These are phyloP conservation scores for Paraconiothyrium brasiliense DNA, from an alignment of 2,329 filamentous ascomycete genomes.

Conservation along the genomic window DNA sequence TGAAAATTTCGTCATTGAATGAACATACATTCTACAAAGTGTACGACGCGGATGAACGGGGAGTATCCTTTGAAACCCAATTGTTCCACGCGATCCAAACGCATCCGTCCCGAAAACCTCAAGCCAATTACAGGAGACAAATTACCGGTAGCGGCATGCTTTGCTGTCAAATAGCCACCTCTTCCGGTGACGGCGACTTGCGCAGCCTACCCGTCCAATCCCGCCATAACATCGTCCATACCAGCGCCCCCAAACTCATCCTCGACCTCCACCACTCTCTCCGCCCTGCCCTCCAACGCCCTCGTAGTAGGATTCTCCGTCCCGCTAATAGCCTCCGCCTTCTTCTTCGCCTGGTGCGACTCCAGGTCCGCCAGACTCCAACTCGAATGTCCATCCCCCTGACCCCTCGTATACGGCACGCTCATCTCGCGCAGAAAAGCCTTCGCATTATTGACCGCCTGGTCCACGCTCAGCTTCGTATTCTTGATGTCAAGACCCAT, in stretches of 20 bases:
- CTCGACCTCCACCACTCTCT: slow-evolving; percentile 31
- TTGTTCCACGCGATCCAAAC: not conserved
- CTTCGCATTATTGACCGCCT: slow-evolving; percentile 89
- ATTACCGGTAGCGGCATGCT: not conserved
- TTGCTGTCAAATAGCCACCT: not conserved
- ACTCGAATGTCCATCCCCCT: slow-evolving; percentile 92
- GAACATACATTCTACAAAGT: not conserved
- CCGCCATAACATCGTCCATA: slow-evolving; percentile 50
- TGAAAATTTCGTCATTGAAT: not conserved
- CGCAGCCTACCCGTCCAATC: slow-evolving; percentile 29
- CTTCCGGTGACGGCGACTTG: not conserved
- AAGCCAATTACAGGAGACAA: not conserved
- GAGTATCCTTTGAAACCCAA: not conserved
- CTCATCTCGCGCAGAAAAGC: slow-evolving; percentile 92
- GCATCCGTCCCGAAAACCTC: not conserved
- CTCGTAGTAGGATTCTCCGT: slow-evolving; percentile 60
- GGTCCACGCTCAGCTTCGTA: slow-evolving; percentile 91
- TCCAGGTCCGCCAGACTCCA: slow-evolving; percentile 86
- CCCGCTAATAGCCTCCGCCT: slow-evolving; percentile 72
- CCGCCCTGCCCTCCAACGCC: slow-evolving; percentile 41
- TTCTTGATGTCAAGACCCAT: slow-evolving; percentile 86
- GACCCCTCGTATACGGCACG: slow-evolving; percentile 81
- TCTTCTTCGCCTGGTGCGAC: slow-evolving; percentile 78
- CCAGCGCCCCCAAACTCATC: slow-evolving; percentile 49
- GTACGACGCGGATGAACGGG: not conserved